These are phyloP conservation scores for Chaetothyriales sp. DNA, from an alignment of 2,329 filamentous ascomycete genomes.

Conservation along the genomic window DNA sequence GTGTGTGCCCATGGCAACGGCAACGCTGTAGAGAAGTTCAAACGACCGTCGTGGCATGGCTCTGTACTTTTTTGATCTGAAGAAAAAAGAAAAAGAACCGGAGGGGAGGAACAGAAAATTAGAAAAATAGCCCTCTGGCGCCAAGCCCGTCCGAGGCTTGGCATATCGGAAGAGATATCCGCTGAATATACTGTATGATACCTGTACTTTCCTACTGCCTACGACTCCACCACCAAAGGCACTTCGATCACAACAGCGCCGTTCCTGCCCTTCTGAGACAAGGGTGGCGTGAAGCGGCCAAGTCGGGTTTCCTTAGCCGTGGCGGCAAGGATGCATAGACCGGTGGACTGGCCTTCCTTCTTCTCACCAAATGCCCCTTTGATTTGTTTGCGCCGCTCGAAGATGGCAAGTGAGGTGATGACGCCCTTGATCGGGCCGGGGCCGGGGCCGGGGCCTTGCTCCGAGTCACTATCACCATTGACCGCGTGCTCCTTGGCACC, in stretches of 20 bases:
- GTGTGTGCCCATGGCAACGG: constrained; percentile 46
- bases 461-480: constrained; percentile 7
- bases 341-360: constrained; percentile 34
- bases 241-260: constrained; percentile 82
- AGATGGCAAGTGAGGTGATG: constrained; percentile 75
- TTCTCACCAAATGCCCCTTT: constrained; percentile 29
- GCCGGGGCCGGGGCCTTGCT: constrained; percentile 54
- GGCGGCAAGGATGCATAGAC: constrained; percentile 70
- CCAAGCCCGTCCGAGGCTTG: constrained; percentile 2
- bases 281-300: constrained; percentile 59
- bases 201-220: neutral
- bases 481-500: constrained; percentile 5
- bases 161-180: neutral
- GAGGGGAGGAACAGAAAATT: neutral
- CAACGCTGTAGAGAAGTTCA: constrained; percentile 43
- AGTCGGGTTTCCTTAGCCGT: constrained; percentile 75
- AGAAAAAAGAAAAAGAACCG: constrained; percentile 13
- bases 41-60: constrained; percentile 52
- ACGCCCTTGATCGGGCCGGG: constrained; percentile 40
- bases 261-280: constrained; percentile 48
- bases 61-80: constrained; percentile 18
- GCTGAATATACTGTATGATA: neutral
- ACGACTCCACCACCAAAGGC: constrained; percentile 26
- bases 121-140: neutral
- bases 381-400: constrained; percentile 66